Percentiles rank a stretch among this genome's conserved stretches.
Conservation (phyloP, 805 yeast genomes). For the Spathaspora boniae region DNA sequence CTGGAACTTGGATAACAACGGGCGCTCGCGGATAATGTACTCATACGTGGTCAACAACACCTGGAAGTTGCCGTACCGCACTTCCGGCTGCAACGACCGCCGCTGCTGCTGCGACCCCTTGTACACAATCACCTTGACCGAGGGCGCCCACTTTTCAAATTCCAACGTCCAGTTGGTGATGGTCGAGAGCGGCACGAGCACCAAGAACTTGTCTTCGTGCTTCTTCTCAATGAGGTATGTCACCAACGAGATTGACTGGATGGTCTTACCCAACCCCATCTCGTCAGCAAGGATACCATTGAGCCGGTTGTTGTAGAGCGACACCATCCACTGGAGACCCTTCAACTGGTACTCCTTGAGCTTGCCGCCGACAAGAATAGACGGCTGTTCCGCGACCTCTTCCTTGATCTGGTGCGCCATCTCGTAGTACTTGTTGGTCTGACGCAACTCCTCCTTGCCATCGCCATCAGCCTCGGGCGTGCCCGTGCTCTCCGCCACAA, state of each 20-base stretch:
- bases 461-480: conserved; percentile 34
- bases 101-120: conserved; percentile 77
- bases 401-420: conserved; percentile 78
- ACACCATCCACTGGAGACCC: conserved; percentile 68
- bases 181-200: conserved; percentile 80
- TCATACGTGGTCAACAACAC: conserved; percentile 79
- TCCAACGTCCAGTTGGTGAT: conserved; percentile 83
- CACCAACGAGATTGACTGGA: conserved; percentile 74
- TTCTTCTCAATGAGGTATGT: conserved; percentile 69
- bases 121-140: conserved; percentile 64
- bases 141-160: conserved; percentile 89
- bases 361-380: conserved; percentile 69
- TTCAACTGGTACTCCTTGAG: conserved; percentile 72
- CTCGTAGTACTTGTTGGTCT: conserved; percentile 73
- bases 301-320: conserved; percentile 55
- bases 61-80: conserved; percentile 67
- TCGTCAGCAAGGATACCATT: conserved; percentile 67
- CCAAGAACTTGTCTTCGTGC: conserved; percentile 67
- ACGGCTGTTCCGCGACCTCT: conserved; percentile 61
- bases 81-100: conserved; percentile 59
- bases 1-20: conserved; percentile 60
- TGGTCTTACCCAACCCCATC: conserved; percentile 67
- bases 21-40: conserved; percentile 74
- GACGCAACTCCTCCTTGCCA: conserved; percentile 51
- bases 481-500: conserved; percentile 14